phyloP scores from a whole-genome alignment of 2,329 filamentous ascomycete species.

The Colletotrichum abscissum region DNA sequence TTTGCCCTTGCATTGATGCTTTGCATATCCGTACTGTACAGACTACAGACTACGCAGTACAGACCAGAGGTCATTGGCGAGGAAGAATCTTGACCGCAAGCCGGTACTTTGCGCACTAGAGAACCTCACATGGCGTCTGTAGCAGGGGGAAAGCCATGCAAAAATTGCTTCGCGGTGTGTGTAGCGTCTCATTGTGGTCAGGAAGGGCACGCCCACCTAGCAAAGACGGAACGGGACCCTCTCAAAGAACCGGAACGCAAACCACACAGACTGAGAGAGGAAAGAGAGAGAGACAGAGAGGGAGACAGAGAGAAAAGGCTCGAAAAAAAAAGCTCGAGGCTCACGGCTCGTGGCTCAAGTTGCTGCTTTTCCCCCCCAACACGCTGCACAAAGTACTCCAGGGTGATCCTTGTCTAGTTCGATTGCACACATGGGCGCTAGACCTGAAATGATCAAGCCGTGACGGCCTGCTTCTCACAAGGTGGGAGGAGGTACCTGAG shows the following conservation, averaged over 20 bases:
- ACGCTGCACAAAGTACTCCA: constrained; percentile 11
- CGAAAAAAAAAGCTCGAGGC: background rate
- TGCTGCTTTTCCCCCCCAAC: constrained; percentile 38
- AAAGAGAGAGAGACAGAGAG: background rate
- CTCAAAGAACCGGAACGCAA: background rate
- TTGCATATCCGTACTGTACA: background rate
- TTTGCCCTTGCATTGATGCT: constrained; percentile 24
- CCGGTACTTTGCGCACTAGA: background rate
- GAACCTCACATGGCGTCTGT: constrained; percentile 5
- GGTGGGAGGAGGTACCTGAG: constrained; percentile 25
- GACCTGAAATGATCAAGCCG: constrained; percentile 14
- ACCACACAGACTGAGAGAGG: background rate
- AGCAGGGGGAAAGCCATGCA: constrained; percentile 11
- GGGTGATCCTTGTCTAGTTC: constrained; percentile 43
- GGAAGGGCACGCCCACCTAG: background rate
- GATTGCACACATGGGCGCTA: constrained; percentile 37
- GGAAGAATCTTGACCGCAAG: constrained; percentile 12
- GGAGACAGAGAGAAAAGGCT: constrained; percentile 4
- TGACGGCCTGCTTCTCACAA: constrained; percentile 28
- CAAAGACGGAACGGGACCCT: background rate
- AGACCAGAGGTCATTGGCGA: background rate
- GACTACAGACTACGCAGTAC: no score
- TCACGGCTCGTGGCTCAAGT: background rate
- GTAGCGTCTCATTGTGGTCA: constrained; percentile 2
- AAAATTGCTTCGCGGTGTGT: constrained; percentile 1